Conservation (phyloP, 176 grass and related monocot species). For the Oryza meridionalis region DNA sequence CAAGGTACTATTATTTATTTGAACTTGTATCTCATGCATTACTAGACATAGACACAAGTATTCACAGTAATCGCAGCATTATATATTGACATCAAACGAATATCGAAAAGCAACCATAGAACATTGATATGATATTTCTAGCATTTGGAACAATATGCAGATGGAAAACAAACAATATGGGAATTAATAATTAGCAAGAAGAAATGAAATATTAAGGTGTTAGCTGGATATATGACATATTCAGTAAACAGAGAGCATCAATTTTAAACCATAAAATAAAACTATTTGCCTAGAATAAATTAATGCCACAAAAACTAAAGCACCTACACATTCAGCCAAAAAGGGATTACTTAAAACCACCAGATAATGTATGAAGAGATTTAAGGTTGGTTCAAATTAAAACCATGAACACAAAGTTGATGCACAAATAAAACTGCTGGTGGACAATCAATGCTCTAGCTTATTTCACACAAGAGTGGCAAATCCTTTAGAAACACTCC, state of each 20-base stretch:
- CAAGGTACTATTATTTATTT: neutral
- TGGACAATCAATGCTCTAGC: neutral
- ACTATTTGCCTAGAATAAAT: neutral
- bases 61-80: neutral
- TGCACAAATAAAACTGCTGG: neutral
- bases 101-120: neutral
- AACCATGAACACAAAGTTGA: neutral
- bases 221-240: neutral
- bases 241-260: neutral
- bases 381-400: neutral
- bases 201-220: neutral
- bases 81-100: neutral
- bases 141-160: neutral
- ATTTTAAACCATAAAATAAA: neutral
- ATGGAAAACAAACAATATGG: neutral
- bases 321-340: neutral
- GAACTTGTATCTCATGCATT: neutral
- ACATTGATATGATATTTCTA: neutral
- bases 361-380: too few species aligned
- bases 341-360: neutral
- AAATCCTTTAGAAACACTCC: too few species aligned
- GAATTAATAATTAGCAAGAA: conserved; percentile 5
- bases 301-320: neutral
- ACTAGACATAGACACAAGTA: neutral
- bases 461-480: too few species aligned